Evolutionary conservation across 2,329 filamentous ascomycete species (phyloP).

Genomic region (Drechmeria coniospora): DNA sequence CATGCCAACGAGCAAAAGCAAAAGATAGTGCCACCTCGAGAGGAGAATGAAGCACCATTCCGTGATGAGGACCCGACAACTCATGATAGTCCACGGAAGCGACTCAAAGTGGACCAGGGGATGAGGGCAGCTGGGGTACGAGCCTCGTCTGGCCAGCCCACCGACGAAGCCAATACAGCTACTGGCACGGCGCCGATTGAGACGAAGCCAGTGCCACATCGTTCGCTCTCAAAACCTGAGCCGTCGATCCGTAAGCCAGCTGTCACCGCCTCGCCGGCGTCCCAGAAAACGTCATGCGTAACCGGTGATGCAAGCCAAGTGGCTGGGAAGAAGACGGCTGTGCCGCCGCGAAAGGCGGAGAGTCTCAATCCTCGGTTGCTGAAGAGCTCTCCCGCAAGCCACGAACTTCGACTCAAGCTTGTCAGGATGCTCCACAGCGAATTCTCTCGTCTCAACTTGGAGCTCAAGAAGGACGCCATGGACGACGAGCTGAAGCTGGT

Average conservation of each 20-base stretch:
- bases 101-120: conserved; percentile 10
- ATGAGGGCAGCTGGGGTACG: not conserved
- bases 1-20: conserved; percentile 21
- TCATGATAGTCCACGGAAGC: conserved; percentile 14
- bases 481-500: conserved; percentile 34
- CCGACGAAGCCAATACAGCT: too few relatives aligned
- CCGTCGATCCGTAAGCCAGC: too few relatives aligned
- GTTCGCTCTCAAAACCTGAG: too few relatives aligned
- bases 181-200: too few relatives aligned
- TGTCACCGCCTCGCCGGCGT: conserved; percentile 2
- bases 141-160: not conserved
- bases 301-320: too few relatives aligned
- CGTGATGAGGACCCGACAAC: not conserved
- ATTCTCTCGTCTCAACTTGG: conserved; percentile 50
- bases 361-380: conserved; percentile 53
- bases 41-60: not conserved
- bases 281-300: conserved; percentile 1
- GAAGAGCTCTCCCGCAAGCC: conserved; percentile 37
- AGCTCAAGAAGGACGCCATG: conserved; percentile 35
- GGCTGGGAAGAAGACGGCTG: too few relatives aligned
- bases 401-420: conserved; percentile 39
- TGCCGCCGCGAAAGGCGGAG: conserved; percentile 24
- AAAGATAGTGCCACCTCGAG: conserved; percentile 3
- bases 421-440: conserved; percentile 51
- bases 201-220: too few relatives aligned